A percentile compares a stretch with the other conserved stretches of the same genome.
Conservation (phyloP, 2,329 filamentous ascomycete genomes). For the Fusarium hostae region DNA sequence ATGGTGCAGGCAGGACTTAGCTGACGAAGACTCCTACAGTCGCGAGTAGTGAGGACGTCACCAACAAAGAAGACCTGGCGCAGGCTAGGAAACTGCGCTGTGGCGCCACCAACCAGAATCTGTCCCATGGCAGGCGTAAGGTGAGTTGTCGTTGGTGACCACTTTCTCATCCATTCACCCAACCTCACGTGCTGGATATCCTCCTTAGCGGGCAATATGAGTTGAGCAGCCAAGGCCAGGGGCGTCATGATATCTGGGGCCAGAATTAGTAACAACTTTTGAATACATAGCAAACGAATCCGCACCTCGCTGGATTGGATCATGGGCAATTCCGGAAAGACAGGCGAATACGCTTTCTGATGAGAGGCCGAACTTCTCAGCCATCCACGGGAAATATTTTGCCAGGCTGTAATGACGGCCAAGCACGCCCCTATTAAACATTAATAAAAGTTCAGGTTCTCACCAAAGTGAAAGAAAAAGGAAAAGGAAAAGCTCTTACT, state of each 20-base stretch:
- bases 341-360: constrained; percentile 82
- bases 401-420: constrained; percentile 1
- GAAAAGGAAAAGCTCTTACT: not conserved
- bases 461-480: not conserved
- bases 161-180: constrained; percentile 86
- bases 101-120: constrained; percentile 87
- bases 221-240: constrained; percentile 82
- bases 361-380: constrained; percentile 72
- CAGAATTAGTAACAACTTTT: not conserved
- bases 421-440: not conserved
- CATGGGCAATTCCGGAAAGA: constrained; percentile 85
- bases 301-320: constrained; percentile 60
- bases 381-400: constrained; percentile 7
- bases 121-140: constrained; percentile 97
- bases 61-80: constrained; percentile 86
- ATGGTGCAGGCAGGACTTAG: constrained; percentile 62
- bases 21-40: constrained; percentile 80
- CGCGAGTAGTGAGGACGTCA: constrained; percentile 85
- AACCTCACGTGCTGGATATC: constrained; percentile 83
- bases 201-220: constrained; percentile 82
- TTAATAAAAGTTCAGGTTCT: not conserved
- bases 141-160: constrained; percentile 82
- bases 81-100: constrained; percentile 74
- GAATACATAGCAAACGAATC: not conserved
- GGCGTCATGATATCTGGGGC: constrained; percentile 83